Evolutionary conservation across 257 asterid species (phyloP).

Genomic region (Solanum sparsipilum): DNA sequence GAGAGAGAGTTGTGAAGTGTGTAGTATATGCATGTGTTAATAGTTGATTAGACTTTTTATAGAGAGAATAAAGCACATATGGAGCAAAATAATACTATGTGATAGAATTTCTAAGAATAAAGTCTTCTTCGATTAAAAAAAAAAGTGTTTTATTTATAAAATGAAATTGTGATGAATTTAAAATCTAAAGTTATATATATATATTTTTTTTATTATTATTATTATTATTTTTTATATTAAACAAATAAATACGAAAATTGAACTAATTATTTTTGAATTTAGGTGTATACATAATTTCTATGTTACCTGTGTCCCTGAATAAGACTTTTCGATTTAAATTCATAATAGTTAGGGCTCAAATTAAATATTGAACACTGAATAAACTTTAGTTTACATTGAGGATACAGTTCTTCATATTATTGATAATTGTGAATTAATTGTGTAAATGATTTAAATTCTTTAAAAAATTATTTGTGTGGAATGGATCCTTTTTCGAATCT

Average conservation of each 20-base stretch:
- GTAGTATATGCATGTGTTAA: neutral
- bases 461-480: fast-evolving
- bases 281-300: neutral
- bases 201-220: no score
- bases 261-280: neutral
- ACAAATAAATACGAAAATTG: neutral
- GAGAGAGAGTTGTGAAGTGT: neutral
- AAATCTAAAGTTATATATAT: neutral
- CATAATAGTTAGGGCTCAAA: no score
- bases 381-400: neutral
- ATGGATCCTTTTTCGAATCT: fast-evolving
- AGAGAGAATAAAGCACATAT: neutral
- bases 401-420: neutral
- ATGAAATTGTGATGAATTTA: neutral
- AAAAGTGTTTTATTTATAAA: neutral
- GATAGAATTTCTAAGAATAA: neutral
- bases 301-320: fast-evolving
- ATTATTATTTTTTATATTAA: neutral
- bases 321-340: fast-evolving
- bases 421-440: no score
- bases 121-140: neutral
- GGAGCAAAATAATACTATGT: neutral
- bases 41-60: neutral
- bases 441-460: neutral
- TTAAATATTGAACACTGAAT: neutral